phyloP scores from a whole-genome alignment of 768 basidiomycete species.

The Candolleomyces eurysporus region DNA sequence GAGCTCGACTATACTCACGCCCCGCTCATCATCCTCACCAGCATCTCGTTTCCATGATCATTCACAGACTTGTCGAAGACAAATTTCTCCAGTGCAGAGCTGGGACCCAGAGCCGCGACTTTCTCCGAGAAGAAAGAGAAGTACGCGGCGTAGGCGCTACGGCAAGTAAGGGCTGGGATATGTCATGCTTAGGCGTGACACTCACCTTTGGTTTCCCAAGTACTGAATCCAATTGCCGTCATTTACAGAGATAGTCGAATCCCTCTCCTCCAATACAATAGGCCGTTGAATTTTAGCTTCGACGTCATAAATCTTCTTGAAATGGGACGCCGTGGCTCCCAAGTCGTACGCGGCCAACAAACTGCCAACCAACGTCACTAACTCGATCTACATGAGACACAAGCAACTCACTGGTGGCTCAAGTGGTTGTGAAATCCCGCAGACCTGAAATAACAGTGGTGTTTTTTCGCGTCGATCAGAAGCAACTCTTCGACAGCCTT shows the following conservation, averaged over 20 bases:
- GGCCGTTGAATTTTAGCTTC: constrained; percentile 38
- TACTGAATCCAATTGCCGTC: constrained; percentile 48
- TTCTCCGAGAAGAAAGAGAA: constrained; percentile 39
- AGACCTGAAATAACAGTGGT: constrained; percentile 49
- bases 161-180: not conserved
- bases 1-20: constrained; percentile 23
- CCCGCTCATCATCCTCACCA: constrained; percentile 32
- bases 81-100: constrained; percentile 44
- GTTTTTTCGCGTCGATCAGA: constrained; percentile 42
- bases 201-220: constrained; percentile 48
- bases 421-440: constrained; percentile 54
- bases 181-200: not conserved
- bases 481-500: constrained; percentile 41
- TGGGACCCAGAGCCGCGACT: constrained; percentile 35
- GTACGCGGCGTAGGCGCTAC: constrained; percentile 37
- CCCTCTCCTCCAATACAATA: constrained; percentile 33
- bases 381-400: not conserved
- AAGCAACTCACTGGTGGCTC: constrained; percentile 50
- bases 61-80: constrained; percentile 40
- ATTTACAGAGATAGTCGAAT: constrained; percentile 34
- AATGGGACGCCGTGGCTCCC: constrained; percentile 42
- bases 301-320: constrained; percentile 49
- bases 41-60: constrained; percentile 30
- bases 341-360: constrained; percentile 56
- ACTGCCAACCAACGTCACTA: constrained; percentile 24